Base-by-base conservation (phyloP, 225 moss, liverwort and hornwort species). In the Rhytidiadelphus loreus region DNA sequence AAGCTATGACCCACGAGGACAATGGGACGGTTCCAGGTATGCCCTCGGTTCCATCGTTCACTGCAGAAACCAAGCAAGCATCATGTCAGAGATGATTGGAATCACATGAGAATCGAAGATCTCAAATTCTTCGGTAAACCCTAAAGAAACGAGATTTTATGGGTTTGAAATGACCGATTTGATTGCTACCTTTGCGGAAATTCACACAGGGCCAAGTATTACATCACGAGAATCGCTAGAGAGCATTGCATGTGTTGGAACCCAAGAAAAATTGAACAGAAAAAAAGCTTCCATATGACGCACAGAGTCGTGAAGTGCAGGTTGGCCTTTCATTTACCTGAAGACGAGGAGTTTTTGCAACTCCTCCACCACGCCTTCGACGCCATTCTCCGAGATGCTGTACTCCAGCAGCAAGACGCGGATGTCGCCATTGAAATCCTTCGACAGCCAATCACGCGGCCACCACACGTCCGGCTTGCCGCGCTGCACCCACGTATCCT, bases 1-100 rank as follows among this genome's bases (percentile, higher is more conserved):
- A 93, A 86, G 39, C 90, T 92, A 50, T 93, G 93, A 53, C 93
- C 93, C 28, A 93, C 93, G 12, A 93, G 83, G 58, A 93, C 89
- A 50, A 93, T 76, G 58, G 90, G 93, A 83, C 90, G 90, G 55
- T 87, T 6, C 93, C 90, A 90, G 25, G 80, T 88, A 50, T 89
- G 72, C 52, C 69, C 75, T 64, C 88, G 87, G 43, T 88, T 89
- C 89, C 90, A 93, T 46, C 62, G 83, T 14, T 90, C 87, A 66
- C 93, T 93, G 89, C 64, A 25, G 78, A 68, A 26, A 35, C 26
- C 78, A 87, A 58, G 35, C 62, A 81, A 35, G 55, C 55, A 41
- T 77, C 72, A 30, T 24, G 57, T 85, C 41, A 89, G 32, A 71
- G 53, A 85, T 37, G 14, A 73, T 73, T 70, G 26, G 20, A 89